phyloP scores from a whole-genome alignment of 1,284 basidiomycete species.

The Termitomyces sp. region DNA sequence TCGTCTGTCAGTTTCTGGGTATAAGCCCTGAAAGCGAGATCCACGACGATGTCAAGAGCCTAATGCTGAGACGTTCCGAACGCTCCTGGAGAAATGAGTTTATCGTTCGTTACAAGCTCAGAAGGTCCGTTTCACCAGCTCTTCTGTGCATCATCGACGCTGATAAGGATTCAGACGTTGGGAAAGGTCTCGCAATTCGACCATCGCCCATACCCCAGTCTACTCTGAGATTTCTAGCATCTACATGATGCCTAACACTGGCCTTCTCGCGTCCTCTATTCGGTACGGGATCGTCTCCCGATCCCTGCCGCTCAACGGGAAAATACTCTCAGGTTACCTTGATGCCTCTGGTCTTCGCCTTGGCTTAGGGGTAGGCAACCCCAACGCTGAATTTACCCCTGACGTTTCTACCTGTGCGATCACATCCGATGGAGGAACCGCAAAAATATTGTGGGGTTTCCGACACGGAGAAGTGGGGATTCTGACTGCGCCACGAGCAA shows the following conservation, averaged over 20 bases:
- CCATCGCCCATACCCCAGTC: conserved; percentile 58
- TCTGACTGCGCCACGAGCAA: conserved; percentile 50
- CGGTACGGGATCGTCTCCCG: conserved; percentile 73
- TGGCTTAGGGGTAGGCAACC: conserved; percentile 68
- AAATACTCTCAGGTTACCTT: conserved; percentile 68
- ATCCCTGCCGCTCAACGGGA: conserved; percentile 68
- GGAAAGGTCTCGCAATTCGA: conserved; percentile 59
- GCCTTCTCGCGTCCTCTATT: conserved; percentile 63
- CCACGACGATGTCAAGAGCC: conserved; percentile 30
- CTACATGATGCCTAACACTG: conserved; percentile 52
- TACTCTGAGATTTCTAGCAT: conserved; percentile 49
- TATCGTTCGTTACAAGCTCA: conserved; percentile 46
- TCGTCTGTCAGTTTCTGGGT: conserved; percentile 64
- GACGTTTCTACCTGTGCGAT: conserved; percentile 57
- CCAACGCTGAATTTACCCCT: conserved; percentile 72
- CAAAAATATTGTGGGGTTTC: conserved; percentile 74
- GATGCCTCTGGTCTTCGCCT: conserved; percentile 62
- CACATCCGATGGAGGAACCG: conserved; percentile 61
- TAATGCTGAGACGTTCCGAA: conserved; percentile 55
- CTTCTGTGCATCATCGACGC: not conserved
- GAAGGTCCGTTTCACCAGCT: conserved; percentile 35
- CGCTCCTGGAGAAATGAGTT: conserved; percentile 68
- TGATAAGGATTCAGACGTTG: conserved; percentile 51
- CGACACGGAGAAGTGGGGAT: conserved; percentile 65
- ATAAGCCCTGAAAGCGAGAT: conserved; percentile 58